phyloP scores from a whole-genome alignment of 352 stramenopile species.

The Phytophthora gonapodyides region DNA sequence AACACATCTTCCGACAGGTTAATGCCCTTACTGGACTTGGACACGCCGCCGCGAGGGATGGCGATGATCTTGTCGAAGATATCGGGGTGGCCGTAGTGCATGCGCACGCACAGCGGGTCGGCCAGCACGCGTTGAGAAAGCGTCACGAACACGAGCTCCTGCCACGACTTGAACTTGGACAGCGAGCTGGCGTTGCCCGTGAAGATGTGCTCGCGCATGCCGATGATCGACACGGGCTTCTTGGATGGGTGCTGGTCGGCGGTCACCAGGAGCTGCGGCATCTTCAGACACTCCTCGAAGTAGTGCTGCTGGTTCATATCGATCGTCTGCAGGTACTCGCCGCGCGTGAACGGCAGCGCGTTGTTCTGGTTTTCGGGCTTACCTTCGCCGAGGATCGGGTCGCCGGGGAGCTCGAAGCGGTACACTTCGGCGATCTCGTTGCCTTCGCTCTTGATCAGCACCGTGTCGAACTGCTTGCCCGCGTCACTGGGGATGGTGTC shows the following conservation, averaged over 20 bases:
- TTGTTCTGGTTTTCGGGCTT: slow-evolving; percentile 92
- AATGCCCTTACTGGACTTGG: slow-evolving; percentile 80
- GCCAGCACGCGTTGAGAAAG: slow-evolving; percentile 77
- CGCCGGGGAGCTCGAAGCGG: slow-evolving; percentile 74
- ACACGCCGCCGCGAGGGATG: slow-evolving; percentile 72
- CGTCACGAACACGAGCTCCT: slow-evolving; percentile 83
- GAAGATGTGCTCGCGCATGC: slow-evolving; percentile 87
- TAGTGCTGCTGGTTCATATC: slow-evolving; percentile 93
- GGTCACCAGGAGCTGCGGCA: slow-evolving; percentile 73
- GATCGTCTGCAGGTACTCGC: slow-evolving; percentile 89
- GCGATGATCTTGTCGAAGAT: slow-evolving; percentile 83
- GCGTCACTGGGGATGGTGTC: slow-evolving; percentile 54
- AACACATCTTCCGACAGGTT: slow-evolving; percentile 87
- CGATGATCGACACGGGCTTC: slow-evolving; percentile 79
- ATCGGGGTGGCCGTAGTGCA: slow-evolving; percentile 86
- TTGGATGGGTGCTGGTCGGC: slow-evolving; percentile 68
- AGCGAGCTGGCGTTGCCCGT: slow-evolving; percentile 78
- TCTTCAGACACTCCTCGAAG: slow-evolving; percentile 89
- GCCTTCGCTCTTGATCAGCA: slow-evolving; percentile 74
- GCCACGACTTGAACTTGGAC: slow-evolving; percentile 83
- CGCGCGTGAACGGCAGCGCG: slow-evolving; percentile 83
- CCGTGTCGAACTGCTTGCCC: slow-evolving; percentile 58
- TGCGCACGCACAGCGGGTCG: slow-evolving; percentile 74
- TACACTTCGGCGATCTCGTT: slow-evolving; percentile 77
- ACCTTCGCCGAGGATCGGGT: slow-evolving; percentile 85